Evolutionary conservation across 2,329 filamentous ascomycete genomes (phyloP), one percentile per base, ranked within the genome.

Genomic region (Metarhizium guizhouense): DNA sequence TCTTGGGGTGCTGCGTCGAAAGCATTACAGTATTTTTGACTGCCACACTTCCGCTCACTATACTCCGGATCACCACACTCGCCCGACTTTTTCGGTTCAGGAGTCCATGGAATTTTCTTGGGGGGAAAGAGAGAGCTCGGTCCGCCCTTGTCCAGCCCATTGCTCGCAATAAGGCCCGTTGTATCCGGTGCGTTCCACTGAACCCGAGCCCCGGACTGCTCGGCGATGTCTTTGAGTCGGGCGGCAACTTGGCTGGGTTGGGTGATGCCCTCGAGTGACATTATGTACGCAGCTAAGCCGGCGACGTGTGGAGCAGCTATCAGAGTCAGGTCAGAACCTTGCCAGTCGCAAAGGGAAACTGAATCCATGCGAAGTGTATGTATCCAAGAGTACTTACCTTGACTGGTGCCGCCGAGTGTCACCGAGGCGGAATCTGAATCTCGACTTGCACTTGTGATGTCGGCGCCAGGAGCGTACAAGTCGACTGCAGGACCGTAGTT

Each of bases 221-320:
- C 1, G 0, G 25, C 25, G 25, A 25, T 25, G 25, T 4, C 25
- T 25, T 25, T 25, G 25, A 25, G 25, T 25, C 25, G 25, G 25
- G 25, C 25, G 25, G 25, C 25, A 25, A 25, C 25, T 25, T 25
- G 25, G 25, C 25, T 25, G 25, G 36, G 36, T 14, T 40, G 1
- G 6, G 36, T 40, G 14, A 40, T 40, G 3, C 14, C 0, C 10
- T n/a, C 3, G 11, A 48, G 3, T 13, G 72, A 63, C 73, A 88
- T 83, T 36, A 89, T 71, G 69, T 88, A 89, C 32, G 84, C 84
- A 14, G 82, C 83, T 3, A 89, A 74, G 51, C 86, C 86, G 51
- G 82, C 79, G 54, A 88, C 77, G 66, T 88, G 85, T 1, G 86
- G 86, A 13, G 79, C 78, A 30, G 86, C 84, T 72, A 20, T 5